Conservation (phyloP, 2,329 filamentous ascomycete species). For the Fusarium siculi region DNA sequence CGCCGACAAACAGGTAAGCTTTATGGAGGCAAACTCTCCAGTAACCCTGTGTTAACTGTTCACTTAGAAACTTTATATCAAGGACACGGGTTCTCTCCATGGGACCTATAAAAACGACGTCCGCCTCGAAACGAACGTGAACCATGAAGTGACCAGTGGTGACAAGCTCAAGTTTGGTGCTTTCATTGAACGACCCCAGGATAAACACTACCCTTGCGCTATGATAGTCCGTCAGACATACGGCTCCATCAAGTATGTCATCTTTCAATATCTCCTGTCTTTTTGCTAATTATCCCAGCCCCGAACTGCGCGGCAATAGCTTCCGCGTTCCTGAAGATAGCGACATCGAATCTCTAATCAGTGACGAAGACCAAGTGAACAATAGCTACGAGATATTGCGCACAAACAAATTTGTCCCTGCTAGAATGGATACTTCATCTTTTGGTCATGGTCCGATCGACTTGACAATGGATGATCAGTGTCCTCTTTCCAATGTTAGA, state of each 20-base stretch:
- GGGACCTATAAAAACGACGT: slow-evolving; percentile 60
- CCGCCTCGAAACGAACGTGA: slow-evolving; percentile 28
- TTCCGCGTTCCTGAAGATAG: slow-evolving; percentile 58
- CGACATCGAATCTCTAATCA: slow-evolving; percentile 47
- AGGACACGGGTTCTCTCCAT: slow-evolving; percentile 62
- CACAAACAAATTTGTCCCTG: slow-evolving; percentile 45
- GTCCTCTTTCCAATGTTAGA: slow-evolving; percentile 21
- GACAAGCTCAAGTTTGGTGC: slow-evolving; percentile 52
- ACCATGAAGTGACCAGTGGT: slow-evolving; percentile 38
- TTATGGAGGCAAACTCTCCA: background rate
- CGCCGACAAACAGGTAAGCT: slow-evolving; percentile 56
- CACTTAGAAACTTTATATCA: slow-evolving; percentile 56
- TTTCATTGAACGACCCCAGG: slow-evolving; percentile 48
- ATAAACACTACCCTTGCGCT: slow-evolving; percentile 52
- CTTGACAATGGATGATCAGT: slow-evolving; percentile 38
- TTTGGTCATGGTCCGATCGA: slow-evolving; percentile 31
- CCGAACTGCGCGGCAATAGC: slow-evolving; percentile 42
- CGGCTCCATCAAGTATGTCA: slow-evolving; percentile 41
- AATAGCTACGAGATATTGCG: slow-evolving; percentile 43
- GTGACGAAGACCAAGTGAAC: slow-evolving; percentile 44
- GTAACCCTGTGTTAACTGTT: slow-evolving; percentile 31
- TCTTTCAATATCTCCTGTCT: background rate
- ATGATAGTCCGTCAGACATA: slow-evolving; percentile 50
- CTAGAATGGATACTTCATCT: slow-evolving; percentile 7
- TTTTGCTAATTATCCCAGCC: slow-evolving; percentile 39